Base-by-base conservation (phyloP, 805 yeast species). In the Ogataea zsoltii region DNA sequence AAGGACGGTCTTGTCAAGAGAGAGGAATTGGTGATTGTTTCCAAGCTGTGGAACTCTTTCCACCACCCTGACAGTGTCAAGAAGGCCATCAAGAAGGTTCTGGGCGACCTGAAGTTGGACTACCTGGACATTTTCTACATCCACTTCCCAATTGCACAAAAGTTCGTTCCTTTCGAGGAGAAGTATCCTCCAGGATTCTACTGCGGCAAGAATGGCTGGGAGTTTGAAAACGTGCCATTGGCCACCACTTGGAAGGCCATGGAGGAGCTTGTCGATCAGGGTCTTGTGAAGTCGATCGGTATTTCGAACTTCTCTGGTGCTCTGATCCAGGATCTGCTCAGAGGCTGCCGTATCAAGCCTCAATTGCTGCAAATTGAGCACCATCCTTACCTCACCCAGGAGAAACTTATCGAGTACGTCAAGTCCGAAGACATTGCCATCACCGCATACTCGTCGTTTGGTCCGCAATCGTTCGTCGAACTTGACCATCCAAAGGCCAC, bases 91-190 rank as follows among this genome's bases (percentile, higher is more conserved):
- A 68, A 81, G 59, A 78, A 74, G 57, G 83, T 88, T 30, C 73
- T 89, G 56, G 56, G 66, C 21, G 96, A 88, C 65, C 72, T 90
- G 72, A 72, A 78, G 13, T 71, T 88, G 54, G 96, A 86, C 39
- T 89, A 89, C 72, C 53, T 89, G 50, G 97, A 89, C 67, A 69
- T 89, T 56, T 88, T 80, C 72, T 84, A 86, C 69, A 87, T 89
- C 62, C 97, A 89, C 66, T 89, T 89, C 82, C 97, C 96, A 60
- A 76, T 89, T 66, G 87, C 96, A 16, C 84, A 83, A 69, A 83
- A 83, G 62, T 88, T 74, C 62, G 91, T 89, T 29, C 92, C 91
- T 45, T 74, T 87, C 50, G 89, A 82, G 49, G 86, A 77, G 52
- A 78, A 77, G 51, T 89, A 88, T 68, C 96, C 96, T 38, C 88